Evolutionary conservation across 106 monocot genomes (phyloP).

Genomic region (Hemerocallis citrina): DNA sequence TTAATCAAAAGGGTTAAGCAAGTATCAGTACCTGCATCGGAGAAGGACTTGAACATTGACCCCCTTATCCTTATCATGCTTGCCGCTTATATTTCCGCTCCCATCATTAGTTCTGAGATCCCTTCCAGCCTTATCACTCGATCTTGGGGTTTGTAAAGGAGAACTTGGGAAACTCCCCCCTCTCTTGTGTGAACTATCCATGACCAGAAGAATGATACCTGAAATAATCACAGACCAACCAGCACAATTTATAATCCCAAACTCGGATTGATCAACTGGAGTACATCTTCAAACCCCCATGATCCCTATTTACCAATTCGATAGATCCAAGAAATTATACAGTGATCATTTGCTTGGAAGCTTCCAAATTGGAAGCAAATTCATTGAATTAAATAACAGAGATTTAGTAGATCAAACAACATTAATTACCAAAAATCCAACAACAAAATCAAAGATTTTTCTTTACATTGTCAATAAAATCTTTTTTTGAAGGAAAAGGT

Average conservation of each 20-base stretch:
- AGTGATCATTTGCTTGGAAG: background rate
- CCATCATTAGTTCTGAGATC: constrained; percentile 52
- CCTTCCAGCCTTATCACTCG: constrained; percentile 46
- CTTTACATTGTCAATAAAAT: background rate
- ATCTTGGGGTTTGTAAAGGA: constrained; percentile 42
- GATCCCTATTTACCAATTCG: background rate
- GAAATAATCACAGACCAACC: background rate
- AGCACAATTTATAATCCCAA: background rate
- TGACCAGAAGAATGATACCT: constrained; percentile 6
- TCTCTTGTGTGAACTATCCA: constrained; percentile 40
- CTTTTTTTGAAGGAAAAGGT: background rate
- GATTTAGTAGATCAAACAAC: background rate
- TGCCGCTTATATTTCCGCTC: constrained; percentile 40
- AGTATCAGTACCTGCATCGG: constrained; percentile 62
- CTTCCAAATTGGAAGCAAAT: background rate
- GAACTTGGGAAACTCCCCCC: constrained; percentile 21
- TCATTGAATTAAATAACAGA: background rate
- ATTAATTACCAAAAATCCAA: background rate
- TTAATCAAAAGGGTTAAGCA: background rate
- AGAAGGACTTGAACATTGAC: constrained; percentile 92
- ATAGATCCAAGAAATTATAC: background rate
- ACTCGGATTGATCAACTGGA: background rate
- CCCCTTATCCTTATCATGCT: constrained; percentile 71
- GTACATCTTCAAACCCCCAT: background rate
- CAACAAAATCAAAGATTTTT: background rate